Percentiles rank a stretch among this genome's conserved stretches.
Conservation (phyloP, 31 red algal genomes). For the Asparagopsis taxiformis region DNA sequence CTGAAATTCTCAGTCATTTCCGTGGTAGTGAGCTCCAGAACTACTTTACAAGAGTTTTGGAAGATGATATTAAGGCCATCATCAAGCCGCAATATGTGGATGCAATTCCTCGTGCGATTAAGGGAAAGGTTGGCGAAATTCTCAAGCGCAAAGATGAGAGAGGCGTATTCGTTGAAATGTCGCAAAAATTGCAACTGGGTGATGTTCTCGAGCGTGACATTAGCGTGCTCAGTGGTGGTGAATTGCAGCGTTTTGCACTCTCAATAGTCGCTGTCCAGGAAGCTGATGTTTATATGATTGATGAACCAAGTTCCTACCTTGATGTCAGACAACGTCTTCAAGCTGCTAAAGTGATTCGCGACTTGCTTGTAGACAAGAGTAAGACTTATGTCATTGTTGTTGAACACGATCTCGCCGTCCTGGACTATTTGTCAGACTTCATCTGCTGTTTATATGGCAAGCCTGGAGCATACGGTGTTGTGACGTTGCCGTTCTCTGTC, state of each 20-base stretch:
- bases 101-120: constrained; percentile 84
- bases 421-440: constrained; percentile 97
- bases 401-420: constrained; percentile 96
- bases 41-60: constrained; percentile 90
- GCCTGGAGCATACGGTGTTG: constrained; percentile 96
- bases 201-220: constrained; percentile 88
- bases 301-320: constrained; percentile 96
- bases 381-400: constrained; percentile 98
- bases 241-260: constrained; percentile 95
- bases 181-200: constrained; percentile 62
- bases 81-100: constrained; percentile 99
- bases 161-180: constrained; percentile 57
- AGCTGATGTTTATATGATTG: constrained; percentile 98
- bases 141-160: constrained; percentile 81
- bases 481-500: constrained; percentile 95
- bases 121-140: constrained; percentile 76
- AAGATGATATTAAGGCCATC: constrained; percentile 92
- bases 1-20: constrained; percentile 96
- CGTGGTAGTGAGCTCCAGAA: constrained; percentile 97
- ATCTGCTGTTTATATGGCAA: constrained; percentile 96
- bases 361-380: constrained; percentile 61
- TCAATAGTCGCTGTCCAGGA: constrained; percentile 80
- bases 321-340: constrained; percentile 91
- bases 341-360: constrained; percentile 90
- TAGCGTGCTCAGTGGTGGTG: constrained; percentile 83